A percentile compares a stretch with the other conserved stretches of the same genome.
phyloP scores from a whole-genome alignment of 352 stramenopile species.

The Albugo laibachii region DNA sequence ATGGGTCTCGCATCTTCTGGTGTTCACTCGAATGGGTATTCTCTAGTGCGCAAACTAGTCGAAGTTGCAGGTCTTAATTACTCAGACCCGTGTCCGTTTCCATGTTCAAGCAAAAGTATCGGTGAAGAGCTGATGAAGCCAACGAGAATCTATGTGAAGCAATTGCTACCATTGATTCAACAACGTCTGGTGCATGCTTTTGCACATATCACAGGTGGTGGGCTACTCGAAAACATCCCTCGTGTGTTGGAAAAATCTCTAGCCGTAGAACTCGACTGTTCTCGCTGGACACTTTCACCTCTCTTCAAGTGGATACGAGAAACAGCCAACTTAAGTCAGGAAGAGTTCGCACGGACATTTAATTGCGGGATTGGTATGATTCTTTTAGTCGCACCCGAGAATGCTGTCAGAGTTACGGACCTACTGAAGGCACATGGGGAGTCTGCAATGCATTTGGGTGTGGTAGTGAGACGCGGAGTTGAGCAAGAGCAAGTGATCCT shows the following conservation, averaged over 20 bases:
- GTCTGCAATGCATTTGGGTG: slow-evolving; percentile 80
- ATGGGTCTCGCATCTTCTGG: slow-evolving; percentile 90
- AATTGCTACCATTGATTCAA: slow-evolving; percentile 65
- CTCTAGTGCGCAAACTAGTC: slow-evolving; percentile 93
- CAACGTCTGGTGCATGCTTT: slow-evolving; percentile 78
- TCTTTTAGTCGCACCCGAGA: slow-evolving; percentile 81
- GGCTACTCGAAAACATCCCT: slow-evolving; percentile 96
- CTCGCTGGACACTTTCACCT: slow-evolving; percentile 77
- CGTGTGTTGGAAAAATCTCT: slow-evolving; percentile 86
- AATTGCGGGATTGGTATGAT: slow-evolving; percentile 99
- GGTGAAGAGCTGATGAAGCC: slow-evolving; percentile 90
- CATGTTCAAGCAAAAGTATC: slow-evolving; percentile 60
- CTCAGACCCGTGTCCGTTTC: slow-evolving; percentile 54
- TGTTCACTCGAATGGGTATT: slow-evolving; percentile 98
- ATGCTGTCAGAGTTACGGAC: slow-evolving; percentile 75
- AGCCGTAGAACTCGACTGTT: slow-evolving; percentile 84
- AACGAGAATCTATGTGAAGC: slow-evolving; percentile 96
- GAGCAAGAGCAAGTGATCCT: slow-evolving; percentile 76
- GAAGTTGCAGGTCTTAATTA: slow-evolving; percentile 78
- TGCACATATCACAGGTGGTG: slow-evolving; percentile 97
- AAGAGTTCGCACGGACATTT: slow-evolving; percentile 94
- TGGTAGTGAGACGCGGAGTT: slow-evolving; percentile 28
- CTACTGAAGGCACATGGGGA: slow-evolving; percentile 74
- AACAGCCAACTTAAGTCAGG: slow-evolving; percentile 80
- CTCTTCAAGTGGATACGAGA: slow-evolving; percentile 98